phyloP scores from a whole-genome alignment of 1,139 yeast species.

The Saccharomyces hybrid region DNA sequence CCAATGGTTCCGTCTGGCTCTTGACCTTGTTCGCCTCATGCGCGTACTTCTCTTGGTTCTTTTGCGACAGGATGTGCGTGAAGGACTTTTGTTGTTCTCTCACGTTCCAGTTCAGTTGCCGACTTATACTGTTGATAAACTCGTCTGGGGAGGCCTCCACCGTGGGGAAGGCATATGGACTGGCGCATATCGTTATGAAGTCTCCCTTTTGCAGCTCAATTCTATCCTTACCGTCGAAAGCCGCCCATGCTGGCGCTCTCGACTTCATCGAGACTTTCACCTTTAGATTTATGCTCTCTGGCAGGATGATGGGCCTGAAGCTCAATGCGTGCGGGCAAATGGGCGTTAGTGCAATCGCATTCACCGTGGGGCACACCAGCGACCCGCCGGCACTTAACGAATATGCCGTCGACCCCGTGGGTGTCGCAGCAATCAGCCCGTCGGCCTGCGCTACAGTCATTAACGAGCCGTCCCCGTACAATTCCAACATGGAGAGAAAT shows the following conservation, averaged over 20 bases:
- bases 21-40: constrained; percentile 2
- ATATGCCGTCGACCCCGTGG: constrained; percentile 90
- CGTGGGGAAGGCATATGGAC: constrained; percentile 81
- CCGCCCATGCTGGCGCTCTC: constrained; percentile 78
- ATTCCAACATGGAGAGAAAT: constrained; percentile 71
- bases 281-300: constrained; percentile 74
- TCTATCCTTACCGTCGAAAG: constrained; percentile 78
- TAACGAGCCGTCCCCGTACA: constrained; percentile 73
- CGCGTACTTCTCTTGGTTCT: constrained; percentile 34
- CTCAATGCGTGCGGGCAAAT: constrained; percentile 88
- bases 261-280: constrained; percentile 65
- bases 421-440: constrained; percentile 81
- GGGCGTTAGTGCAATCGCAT: constrained; percentile 84
- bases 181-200: constrained; percentile 68
- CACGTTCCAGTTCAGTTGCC: constrained; percentile 81
- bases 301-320: constrained; percentile 77
- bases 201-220: constrained; percentile 66
- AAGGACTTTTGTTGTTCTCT: constrained; percentile 78
- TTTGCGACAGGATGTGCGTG: constrained; percentile 41
- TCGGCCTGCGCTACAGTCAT: constrained; percentile 87
- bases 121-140: constrained; percentile 73
- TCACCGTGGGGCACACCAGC: constrained; percentile 80
- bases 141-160: constrained; percentile 68
- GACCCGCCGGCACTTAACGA: constrained; percentile 89
- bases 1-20: constrained; percentile 1